These are phyloP conservation scores for Hebeloma cylindrosporum DNA, from an alignment of 768 basidiomycete species.

Conservation along the genomic window DNA sequence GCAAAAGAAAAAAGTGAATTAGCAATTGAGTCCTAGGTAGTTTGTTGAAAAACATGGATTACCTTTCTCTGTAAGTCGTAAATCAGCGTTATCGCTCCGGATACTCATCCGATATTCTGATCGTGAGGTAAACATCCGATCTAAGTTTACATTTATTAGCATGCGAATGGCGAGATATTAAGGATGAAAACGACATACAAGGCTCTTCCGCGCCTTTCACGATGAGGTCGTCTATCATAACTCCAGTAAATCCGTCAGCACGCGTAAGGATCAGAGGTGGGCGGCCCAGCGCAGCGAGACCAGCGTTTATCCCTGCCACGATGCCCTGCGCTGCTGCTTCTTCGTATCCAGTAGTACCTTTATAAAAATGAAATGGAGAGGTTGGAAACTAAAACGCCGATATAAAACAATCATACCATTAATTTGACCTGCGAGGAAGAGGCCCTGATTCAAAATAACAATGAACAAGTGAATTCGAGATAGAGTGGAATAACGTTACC, in stretches of 20 bases:
- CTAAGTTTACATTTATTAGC: constrained; percentile 36
- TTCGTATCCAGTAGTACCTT: constrained; percentile 93
- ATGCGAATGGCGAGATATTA: constrained; percentile 1
- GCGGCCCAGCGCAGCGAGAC: constrained; percentile 56
- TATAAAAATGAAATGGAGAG: neutral
- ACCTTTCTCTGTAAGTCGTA: constrained; percentile 79
- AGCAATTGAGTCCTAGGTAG: neutral
- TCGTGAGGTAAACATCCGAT: constrained; percentile 92
- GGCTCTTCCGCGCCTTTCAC: constrained; percentile 90
- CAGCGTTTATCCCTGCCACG: constrained; percentile 89
- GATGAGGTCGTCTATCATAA: constrained; percentile 90
- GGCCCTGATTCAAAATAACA: constrained; percentile 45
- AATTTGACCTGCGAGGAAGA: constrained; percentile 90
- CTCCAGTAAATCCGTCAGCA: constrained; percentile 86
- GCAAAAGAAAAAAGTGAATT: neutral
- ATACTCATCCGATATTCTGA: constrained; percentile 90
- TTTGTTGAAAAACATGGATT: constrained; percentile 3
- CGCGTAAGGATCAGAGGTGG: constrained; percentile 67
- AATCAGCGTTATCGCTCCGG: constrained; percentile 86
- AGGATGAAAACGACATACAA: constrained; percentile 51
- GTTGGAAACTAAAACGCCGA: neutral
- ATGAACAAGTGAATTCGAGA: neutral
- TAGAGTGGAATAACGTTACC: constrained; percentile 37
- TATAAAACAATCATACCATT: constrained; percentile 52
- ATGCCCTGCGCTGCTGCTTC: constrained; percentile 90